Conservation (phyloP, 345 rosid genomes). For the Populus nigra region DNA sequence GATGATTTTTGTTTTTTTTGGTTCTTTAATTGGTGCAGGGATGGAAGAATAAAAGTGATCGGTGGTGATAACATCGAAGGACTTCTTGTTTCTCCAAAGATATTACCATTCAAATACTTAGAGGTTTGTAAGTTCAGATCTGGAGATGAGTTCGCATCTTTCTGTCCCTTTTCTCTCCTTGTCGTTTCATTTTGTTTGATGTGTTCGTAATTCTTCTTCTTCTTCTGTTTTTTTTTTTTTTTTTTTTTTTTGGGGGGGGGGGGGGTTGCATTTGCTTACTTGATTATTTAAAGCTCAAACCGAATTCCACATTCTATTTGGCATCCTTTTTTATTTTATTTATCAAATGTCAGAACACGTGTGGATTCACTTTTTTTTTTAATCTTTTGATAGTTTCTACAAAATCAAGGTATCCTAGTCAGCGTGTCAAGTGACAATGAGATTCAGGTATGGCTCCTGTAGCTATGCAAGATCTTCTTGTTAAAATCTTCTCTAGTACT, state of each 20-base stretch:
- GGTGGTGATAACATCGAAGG: constrained; percentile 29
- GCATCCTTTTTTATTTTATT: background rate
- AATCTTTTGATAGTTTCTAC: constrained; percentile 21
- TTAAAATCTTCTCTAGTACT: background rate
- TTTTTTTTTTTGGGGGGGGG: too few relatives aligned
- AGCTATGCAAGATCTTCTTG: background rate
- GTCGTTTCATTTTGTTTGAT: background rate
- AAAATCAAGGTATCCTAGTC: constrained; percentile 29
- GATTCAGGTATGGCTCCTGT: constrained; percentile 23
- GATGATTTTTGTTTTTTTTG: background rate
- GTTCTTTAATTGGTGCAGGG: constrained; percentile 11
- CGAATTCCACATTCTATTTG: background rate
- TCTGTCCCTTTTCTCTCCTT: background rate
- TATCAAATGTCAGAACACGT: background rate
- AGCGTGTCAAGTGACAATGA: constrained; percentile 26
- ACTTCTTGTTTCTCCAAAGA: constrained; percentile 22
- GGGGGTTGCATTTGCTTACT: background rate
- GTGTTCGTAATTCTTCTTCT: background rate
- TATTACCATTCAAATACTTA: constrained; percentile 18
- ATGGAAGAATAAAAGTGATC: constrained; percentile 32
- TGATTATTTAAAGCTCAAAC: background rate
- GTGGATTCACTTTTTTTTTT: background rate
- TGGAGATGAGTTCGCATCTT: background rate
- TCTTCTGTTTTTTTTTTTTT: too few relatives aligned
- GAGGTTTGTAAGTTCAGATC: constrained; percentile 19